Conservation (phyloP, 2,329 filamentous ascomycete species). For the Pseudogymnoascus sp. region DNA sequence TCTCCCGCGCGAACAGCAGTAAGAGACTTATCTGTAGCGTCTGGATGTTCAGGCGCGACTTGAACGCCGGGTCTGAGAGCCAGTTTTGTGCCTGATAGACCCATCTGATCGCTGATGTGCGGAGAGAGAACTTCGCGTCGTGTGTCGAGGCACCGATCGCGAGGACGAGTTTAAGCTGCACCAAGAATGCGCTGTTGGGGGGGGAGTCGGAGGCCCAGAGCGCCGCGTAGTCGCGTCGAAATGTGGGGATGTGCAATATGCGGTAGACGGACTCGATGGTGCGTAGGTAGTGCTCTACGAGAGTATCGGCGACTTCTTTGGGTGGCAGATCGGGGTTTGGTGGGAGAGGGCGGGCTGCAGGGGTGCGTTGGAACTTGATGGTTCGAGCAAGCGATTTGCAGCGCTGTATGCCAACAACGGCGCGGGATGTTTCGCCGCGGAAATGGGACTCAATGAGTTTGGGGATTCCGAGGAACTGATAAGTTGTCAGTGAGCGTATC, state of each 20-base stretch:
- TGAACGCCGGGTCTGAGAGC: constrained; percentile 45
- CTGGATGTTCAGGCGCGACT: constrained; percentile 41
- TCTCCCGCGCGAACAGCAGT: constrained; percentile 37
- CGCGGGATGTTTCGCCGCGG: constrained; percentile 32
- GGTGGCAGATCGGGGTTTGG: constrained; percentile 39
- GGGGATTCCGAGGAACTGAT: constrained; percentile 38
- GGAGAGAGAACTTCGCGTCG: constrained; percentile 43
- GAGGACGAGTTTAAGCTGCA: constrained; percentile 50
- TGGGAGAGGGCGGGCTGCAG: constrained; percentile 37
- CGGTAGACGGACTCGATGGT: constrained; percentile 42
- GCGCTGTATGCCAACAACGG: constrained; percentile 33
- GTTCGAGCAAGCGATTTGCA: constrained; percentile 45
- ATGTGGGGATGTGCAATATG: constrained; percentile 44
- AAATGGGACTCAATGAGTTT: constrained; percentile 35
- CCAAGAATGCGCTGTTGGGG: constrained; percentile 38
- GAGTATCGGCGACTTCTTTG: constrained; percentile 36
- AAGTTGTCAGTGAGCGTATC: constrained; percentile 10
- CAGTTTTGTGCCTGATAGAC: constrained; percentile 50
- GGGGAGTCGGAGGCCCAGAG: constrained; percentile 35
- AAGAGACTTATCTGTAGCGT: constrained; percentile 42
- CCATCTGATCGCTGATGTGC: constrained; percentile 45
- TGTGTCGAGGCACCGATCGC: constrained; percentile 47
- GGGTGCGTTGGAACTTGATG: constrained; percentile 43
- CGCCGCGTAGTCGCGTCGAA: constrained; percentile 40
- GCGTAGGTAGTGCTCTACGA: constrained; percentile 42